Evolutionary conservation across 257 asterid genomes (phyloP).

Genomic region (Penstemon eatonii): DNA sequence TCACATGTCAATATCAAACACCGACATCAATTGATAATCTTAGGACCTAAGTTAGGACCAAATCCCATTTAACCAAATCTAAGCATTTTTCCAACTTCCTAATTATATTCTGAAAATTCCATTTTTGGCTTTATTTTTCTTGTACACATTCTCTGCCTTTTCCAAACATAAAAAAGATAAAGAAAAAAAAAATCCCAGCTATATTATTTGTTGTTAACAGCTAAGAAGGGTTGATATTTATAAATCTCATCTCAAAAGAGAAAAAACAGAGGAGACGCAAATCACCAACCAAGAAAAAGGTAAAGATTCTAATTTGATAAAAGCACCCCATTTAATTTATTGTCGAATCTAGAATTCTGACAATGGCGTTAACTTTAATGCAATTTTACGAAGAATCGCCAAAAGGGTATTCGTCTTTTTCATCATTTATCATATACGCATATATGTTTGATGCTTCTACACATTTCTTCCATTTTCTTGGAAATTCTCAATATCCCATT

Average conservation of each 20-base stretch:
- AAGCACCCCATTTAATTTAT: too few species aligned
- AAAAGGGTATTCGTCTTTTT: neutral
- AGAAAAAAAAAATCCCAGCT: too few species aligned
- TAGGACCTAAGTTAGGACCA: neutral
- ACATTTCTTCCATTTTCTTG: conserved; percentile 25
- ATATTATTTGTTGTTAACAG: too few species aligned
- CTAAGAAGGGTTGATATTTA: too few species aligned
- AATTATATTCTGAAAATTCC: neutral
- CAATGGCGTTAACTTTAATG: conserved; percentile 41
- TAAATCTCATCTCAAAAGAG: too few species aligned
- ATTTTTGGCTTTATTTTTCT: neutral
- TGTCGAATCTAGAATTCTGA: neutral
- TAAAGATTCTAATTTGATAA: conserved; percentile 23
- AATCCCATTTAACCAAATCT: neutral
- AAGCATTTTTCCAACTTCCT: conserved; percentile 14
- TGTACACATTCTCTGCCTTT: neutral
- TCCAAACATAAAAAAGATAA: neutral
- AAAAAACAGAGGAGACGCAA: conserved; percentile 45
- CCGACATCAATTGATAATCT: neutral
- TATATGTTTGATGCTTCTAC: neutral
- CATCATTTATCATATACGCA: neutral
- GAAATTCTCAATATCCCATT: conserved; percentile 32
- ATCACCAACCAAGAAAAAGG: conserved; percentile 35
- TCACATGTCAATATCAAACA: conserved; percentile 18
- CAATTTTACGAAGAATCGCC: conserved; percentile 1